A percentile compares a stretch with the other conserved stretches of the same genome.
Evolutionary conservation across 2,329 filamentous ascomycete species (phyloP).

Genomic region (Cryphonectria carpinicola): DNA sequence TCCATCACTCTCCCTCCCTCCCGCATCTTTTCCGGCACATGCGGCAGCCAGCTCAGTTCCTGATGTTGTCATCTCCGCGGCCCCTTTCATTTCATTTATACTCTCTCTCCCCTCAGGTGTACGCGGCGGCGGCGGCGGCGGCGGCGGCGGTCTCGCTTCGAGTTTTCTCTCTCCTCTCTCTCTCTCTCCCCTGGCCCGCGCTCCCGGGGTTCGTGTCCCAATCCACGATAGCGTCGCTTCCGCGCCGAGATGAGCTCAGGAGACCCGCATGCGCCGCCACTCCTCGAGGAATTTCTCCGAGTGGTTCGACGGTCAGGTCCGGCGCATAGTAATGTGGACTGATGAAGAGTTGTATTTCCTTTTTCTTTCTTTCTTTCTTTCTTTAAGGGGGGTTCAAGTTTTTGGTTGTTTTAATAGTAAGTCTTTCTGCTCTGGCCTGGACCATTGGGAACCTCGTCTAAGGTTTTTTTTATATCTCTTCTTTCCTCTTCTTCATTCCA

Average conservation of each 20-base stretch:
- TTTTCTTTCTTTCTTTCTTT: neutral
- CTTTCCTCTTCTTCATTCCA: neutral
- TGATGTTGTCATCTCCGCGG: neutral
- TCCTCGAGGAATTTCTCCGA: constrained; percentile 7
- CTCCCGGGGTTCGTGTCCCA: constrained; percentile 4
- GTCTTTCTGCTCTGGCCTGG: neutral
- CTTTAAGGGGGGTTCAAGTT: neutral
- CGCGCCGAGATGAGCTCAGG: constrained; percentile 16
- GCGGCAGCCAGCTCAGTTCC: neutral
- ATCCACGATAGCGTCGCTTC: constrained; percentile 13
- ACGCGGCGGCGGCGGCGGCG: neutral
- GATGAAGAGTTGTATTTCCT: neutral
- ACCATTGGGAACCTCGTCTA: neutral
- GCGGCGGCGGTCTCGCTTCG: no score
- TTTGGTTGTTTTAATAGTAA: neutral
- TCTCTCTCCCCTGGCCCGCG: neutral
- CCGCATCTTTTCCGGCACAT: neutral
- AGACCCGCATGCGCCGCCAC: constrained; percentile 4
- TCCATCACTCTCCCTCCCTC: no score
- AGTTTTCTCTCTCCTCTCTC: neutral
- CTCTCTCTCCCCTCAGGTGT: neutral
- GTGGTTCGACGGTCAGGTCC: neutral
- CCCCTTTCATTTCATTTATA: neutral
- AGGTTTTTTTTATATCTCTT: neutral
- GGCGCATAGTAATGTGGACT: neutral